These are phyloP conservation scores for Trichopus zeylanicus DNA, from an alignment of 116 monocot species.

Conservation along the genomic window DNA sequence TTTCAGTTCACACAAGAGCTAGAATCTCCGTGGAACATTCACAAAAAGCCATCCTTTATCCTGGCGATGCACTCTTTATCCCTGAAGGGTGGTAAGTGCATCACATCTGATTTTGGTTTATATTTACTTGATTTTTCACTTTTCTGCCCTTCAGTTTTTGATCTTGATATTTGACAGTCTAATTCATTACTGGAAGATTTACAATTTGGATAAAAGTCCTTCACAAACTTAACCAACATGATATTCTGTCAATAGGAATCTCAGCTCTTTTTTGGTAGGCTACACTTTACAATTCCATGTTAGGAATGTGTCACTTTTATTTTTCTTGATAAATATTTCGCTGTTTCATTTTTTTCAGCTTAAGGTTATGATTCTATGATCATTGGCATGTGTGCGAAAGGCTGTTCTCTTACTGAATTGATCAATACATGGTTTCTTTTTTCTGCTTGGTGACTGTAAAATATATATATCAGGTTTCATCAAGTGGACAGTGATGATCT, in stretches of 20 bases:
- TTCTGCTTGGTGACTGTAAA: background rate
- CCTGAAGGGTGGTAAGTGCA: slow-evolving; percentile 91
- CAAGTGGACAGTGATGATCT: slow-evolving; percentile 95
- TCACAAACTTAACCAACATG: too few species aligned
- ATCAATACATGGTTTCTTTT: background rate
- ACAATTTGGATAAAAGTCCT: too few species aligned
- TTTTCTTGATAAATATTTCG: too few species aligned
- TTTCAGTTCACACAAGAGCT: slow-evolving; percentile 54
- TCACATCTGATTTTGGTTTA: slow-evolving; percentile 1
- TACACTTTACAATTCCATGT: too few species aligned
- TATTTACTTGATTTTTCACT: slow-evolving; percentile 1
- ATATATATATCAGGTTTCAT: slow-evolving; percentile 60
- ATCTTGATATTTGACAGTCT: background rate
- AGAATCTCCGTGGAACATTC: slow-evolving; percentile 45
- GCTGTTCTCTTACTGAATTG: background rate
- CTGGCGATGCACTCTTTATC: slow-evolving; percentile 89
- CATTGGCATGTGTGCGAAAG: too few species aligned
- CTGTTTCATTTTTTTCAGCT: too few species aligned
- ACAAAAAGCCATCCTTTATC: slow-evolving; percentile 51
- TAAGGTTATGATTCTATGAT: too few species aligned
- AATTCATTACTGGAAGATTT: background rate
- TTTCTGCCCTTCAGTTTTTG: background rate
- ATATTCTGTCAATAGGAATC: too few species aligned
- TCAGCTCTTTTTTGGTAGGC: too few species aligned
- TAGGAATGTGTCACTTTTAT: too few species aligned